A percentile compares a stretch with the other conserved stretches of the same genome.
These are phyloP conservation scores for Millerozyma miso DNA, from an alignment of 805 yeast species.

Conservation along the genomic window DNA sequence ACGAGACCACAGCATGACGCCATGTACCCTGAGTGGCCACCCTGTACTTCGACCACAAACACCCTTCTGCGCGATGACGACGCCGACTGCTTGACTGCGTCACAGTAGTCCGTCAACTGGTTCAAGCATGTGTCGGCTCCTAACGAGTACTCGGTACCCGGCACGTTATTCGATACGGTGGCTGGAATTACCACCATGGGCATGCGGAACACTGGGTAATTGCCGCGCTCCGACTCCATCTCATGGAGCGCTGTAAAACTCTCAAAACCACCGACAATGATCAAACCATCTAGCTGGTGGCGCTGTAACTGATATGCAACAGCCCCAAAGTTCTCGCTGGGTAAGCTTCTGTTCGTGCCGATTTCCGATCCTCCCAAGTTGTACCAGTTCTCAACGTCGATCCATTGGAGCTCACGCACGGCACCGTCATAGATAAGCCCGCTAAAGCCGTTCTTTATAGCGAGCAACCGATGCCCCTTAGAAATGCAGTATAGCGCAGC, in stretches of 20 bases:
- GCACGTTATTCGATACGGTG: conserved; percentile 75
- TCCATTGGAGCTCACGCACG: conserved; percentile 59
- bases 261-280: conserved; percentile 80
- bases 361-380: conserved; percentile 75
- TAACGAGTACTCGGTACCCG: conserved; percentile 75
- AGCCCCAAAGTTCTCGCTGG: conserved; percentile 63
- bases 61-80: conserved; percentile 74
- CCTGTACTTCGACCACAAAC: conserved; percentile 80
- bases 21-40: conserved; percentile 79
- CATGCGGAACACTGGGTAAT: conserved; percentile 68
- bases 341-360: conserved; percentile 74
- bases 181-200: conserved; percentile 80
- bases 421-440: conserved; percentile 65
- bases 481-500: conserved; percentile 73
- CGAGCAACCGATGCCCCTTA: conserved; percentile 67
- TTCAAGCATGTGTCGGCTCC: conserved; percentile 77
- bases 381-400: conserved; percentile 70
- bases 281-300: conserved; percentile 63
- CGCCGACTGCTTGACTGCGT: conserved; percentile 75
- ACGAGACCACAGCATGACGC: conserved; percentile 67
- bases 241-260: conserved; percentile 69
- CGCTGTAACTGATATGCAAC: conserved; percentile 71
- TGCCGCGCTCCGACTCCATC: conserved; percentile 54
- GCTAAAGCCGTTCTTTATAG: conserved; percentile 69
- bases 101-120: conserved; percentile 67